Conservation (phyloP, 768 basidiomycete genomes). For the Mycena maculata region DNA sequence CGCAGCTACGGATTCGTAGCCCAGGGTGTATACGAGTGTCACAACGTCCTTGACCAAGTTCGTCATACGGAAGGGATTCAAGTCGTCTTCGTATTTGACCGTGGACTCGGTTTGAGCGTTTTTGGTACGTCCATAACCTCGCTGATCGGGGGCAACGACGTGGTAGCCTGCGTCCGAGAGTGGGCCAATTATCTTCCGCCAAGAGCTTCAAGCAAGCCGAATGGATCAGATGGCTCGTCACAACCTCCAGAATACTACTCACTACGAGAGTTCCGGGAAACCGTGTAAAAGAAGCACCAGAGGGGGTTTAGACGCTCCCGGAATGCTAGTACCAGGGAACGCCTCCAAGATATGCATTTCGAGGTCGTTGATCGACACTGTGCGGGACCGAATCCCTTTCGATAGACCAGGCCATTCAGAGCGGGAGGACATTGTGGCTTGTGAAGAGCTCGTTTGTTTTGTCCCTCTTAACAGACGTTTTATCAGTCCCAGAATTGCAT, state of each 20-base stretch:
- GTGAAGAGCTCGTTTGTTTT: neutral
- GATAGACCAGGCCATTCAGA: conserved; percentile 20
- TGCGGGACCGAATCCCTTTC: conserved; percentile 45
- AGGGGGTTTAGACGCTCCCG: conserved; percentile 43
- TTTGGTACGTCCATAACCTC: conserved; percentile 64
- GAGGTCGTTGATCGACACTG: conserved; percentile 58
- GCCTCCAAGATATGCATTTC: conserved; percentile 66
- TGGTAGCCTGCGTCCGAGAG: conserved; percentile 64
- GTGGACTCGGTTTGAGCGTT: conserved; percentile 25
- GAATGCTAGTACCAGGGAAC: too few species aligned
- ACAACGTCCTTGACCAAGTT: conserved; percentile 65
- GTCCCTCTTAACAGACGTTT: too few species aligned
- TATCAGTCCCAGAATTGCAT: too few species aligned
- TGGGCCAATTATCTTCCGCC: conserved; percentile 67
- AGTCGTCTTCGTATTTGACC: conserved; percentile 58
- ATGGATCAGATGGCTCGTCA: neutral
- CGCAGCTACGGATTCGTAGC: conserved; percentile 57
- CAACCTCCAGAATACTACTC: neutral
- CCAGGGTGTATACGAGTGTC: conserved; percentile 62
- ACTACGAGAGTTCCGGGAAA: conserved; percentile 73
- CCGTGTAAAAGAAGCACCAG: conserved; percentile 72
- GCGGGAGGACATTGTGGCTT: conserved; percentile 9
- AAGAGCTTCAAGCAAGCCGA: conserved; percentile 51
- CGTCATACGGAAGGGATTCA: conserved; percentile 61
- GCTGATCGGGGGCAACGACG: conserved; percentile 72